These are phyloP conservation scores for Saturnispora galanensis DNA, from an alignment of 805 yeast species.

Conservation along the genomic window DNA sequence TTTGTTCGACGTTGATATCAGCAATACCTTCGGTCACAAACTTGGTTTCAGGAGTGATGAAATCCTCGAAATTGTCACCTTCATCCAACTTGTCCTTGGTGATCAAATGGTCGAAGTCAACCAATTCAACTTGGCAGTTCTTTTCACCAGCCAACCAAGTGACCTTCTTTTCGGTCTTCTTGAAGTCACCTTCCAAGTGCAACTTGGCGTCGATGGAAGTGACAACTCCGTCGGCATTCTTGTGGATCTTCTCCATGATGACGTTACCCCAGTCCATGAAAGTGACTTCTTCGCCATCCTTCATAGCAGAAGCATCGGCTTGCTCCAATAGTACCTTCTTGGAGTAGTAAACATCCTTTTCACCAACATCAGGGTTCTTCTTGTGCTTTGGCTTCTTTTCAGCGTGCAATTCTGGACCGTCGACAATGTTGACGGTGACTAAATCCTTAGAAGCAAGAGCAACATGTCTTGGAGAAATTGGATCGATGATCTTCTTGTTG, in stretches of 20 bases:
- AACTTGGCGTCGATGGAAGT: conserved; percentile 63
- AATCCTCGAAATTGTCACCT: conserved; percentile 87
- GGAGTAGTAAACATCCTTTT: conserved; percentile 62
- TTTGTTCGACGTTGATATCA: conserved; percentile 63
- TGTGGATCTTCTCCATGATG: conserved; percentile 60
- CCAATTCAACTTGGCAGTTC: conserved; percentile 62
- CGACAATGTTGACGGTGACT: conserved; percentile 56
- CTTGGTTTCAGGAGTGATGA: conserved; percentile 78
- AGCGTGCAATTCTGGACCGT: conserved; percentile 55
- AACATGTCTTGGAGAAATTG: conserved; percentile 91
- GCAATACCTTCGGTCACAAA: conserved; percentile 72
- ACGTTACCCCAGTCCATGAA: conserved; percentile 99
- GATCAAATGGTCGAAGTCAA: conserved; percentile 90
- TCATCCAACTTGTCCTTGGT: conserved; percentile 93
- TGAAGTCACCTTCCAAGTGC: conserved; percentile 93
- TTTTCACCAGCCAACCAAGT: conserved; percentile 90
- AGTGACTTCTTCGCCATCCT: conserved; percentile 87
- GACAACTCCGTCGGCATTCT: conserved; percentile 45
- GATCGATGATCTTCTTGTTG: conserved; percentile 95
- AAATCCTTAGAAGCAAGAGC: conserved; percentile 60
- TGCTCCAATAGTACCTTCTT: conserved; percentile 69
- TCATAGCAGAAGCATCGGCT: conserved; percentile 60
- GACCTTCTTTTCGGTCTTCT: conserved; percentile 86
- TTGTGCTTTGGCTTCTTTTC: conserved; percentile 89
- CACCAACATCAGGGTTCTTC: conserved; percentile 87